phyloP scores from a whole-genome alignment of 306 rosid genomes.

The Inga leiocalycina region DNA sequence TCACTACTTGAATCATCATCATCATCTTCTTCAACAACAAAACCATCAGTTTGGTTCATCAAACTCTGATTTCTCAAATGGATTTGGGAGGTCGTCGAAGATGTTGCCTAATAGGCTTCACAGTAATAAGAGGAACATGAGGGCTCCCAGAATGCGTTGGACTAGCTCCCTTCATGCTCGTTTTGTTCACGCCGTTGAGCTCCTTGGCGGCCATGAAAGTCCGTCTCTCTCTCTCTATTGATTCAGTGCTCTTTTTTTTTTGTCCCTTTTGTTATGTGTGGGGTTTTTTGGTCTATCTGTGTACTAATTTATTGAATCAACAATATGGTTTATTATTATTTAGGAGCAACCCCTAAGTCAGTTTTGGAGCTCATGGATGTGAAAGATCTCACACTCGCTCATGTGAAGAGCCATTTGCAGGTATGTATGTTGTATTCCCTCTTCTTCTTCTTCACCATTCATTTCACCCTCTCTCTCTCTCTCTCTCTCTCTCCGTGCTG shows the following conservation, averaged over 20 bases:
- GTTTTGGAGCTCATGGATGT: constrained; percentile 95
- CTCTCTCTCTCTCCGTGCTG: neutral
- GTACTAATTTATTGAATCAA: constrained; percentile 2
- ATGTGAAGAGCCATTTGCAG: constrained; percentile 98
- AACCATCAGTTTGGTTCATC: constrained; percentile 36
- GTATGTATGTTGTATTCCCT: constrained; percentile 45
- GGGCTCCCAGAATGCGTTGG: constrained; percentile 99
- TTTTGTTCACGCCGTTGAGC: constrained; percentile 88
- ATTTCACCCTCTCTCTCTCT: neutral
- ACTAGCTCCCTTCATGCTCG: constrained; percentile 88
- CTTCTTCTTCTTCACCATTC: neutral
- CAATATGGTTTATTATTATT: neutral
- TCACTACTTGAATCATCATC: constrained; percentile 24
- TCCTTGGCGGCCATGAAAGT: constrained; percentile 99
- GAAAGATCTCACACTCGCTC: constrained; percentile 94
- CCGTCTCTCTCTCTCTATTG: neutral
- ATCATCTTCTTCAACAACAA: neutral
- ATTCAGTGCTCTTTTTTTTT: neutral
- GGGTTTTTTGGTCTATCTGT: neutral
- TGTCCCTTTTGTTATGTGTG: neutral
- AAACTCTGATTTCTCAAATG: constrained; percentile 49
- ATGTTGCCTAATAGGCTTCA: constrained; percentile 47
- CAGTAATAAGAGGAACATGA: constrained; percentile 61
- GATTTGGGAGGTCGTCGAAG: constrained; percentile 56
- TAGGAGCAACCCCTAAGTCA: constrained; percentile 96